A percentile compares a stretch with the other conserved stretches of the same genome.
These are phyloP conservation scores for Xerocomellus amylosporus DNA, from an alignment of 768 basidiomycete species.

Conservation along the genomic window DNA sequence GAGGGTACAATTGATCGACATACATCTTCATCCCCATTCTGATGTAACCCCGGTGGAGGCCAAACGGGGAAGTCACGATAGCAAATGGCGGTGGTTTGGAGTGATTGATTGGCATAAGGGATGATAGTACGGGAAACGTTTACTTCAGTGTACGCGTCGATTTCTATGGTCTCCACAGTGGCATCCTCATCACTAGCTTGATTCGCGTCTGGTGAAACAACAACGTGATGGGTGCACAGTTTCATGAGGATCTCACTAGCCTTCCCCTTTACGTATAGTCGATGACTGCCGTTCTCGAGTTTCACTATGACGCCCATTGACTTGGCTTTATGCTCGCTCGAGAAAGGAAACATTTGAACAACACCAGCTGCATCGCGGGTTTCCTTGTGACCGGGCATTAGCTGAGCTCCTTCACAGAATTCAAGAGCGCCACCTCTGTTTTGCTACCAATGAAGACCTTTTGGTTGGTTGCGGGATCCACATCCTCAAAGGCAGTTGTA, in stretches of 20 bases:
- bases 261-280: constrained; percentile 88
- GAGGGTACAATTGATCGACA: constrained; percentile 11
- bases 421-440: constrained; percentile 89
- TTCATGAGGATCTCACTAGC: constrained; percentile 91
- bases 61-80: constrained; percentile 84
- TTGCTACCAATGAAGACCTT: constrained; percentile 82
- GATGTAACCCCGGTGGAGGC: constrained; percentile 61
- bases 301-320: constrained; percentile 91
- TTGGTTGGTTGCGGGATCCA: constrained; percentile 56
- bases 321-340: constrained; percentile 87
- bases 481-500: constrained; percentile 92
- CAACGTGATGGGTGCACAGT: constrained; percentile 69
- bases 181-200: constrained; percentile 19
- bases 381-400: constrained; percentile 72
- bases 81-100: constrained; percentile 92
- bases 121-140: constrained; percentile 94
- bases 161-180: constrained; percentile 53
- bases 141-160: constrained; percentile 65
- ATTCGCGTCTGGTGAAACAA: constrained; percentile 43
- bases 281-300: constrained; percentile 47
- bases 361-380: constrained; percentile 59
- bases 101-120: constrained; percentile 95
- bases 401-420: constrained; percentile 75
- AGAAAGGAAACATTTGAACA: constrained; percentile 91
- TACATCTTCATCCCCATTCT: constrained; percentile 53